A percentile compares a stretch with the other conserved stretches of the same genome.
phyloP scores from a whole-genome alignment of 106 monocot species.

The Hemerocallis citrina region DNA sequence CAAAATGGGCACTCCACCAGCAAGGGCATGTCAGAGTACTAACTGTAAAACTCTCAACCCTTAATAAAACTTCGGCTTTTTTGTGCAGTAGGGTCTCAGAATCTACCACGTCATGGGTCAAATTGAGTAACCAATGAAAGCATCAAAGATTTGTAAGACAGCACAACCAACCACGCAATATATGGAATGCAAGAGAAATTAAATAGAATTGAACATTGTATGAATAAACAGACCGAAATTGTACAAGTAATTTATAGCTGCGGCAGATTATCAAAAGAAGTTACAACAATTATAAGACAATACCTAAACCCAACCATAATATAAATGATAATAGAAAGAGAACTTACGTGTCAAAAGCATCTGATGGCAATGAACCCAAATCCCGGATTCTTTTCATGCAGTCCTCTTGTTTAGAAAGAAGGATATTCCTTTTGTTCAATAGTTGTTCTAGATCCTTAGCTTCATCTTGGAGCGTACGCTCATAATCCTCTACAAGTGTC shows the following conservation, averaged over 20 bases:
- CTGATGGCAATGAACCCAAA: slow-evolving; percentile 90
- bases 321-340: not conserved
- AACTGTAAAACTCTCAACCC: too few relatives aligned
- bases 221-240: not conserved
- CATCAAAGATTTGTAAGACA: too few relatives aligned
- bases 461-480: slow-evolving; percentile 71
- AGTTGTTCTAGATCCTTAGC: slow-evolving; percentile 86
- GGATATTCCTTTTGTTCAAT: slow-evolving; percentile 61
- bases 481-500: slow-evolving; percentile 63
- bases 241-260: not conserved
- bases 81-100: too few relatives aligned
- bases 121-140: too few relatives aligned
- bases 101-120: too few relatives aligned
- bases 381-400: slow-evolving; percentile 88
- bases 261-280: too few relatives aligned
- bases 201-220: not conserved
- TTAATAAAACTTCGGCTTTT: too few relatives aligned
- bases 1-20: too few relatives aligned
- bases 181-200: too few relatives aligned
- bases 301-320: not conserved
- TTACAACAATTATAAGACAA: not conserved
- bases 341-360: slow-evolving; percentile 91
- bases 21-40: too few relatives aligned
- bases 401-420: slow-evolving; percentile 86
- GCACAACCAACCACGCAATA: too few relatives aligned